A percentile compares a stretch with the other conserved stretches of the same genome.
phyloP scores from a whole-genome alignment of 75 land plant genomes.

The Cupressus sempervirens region DNA sequence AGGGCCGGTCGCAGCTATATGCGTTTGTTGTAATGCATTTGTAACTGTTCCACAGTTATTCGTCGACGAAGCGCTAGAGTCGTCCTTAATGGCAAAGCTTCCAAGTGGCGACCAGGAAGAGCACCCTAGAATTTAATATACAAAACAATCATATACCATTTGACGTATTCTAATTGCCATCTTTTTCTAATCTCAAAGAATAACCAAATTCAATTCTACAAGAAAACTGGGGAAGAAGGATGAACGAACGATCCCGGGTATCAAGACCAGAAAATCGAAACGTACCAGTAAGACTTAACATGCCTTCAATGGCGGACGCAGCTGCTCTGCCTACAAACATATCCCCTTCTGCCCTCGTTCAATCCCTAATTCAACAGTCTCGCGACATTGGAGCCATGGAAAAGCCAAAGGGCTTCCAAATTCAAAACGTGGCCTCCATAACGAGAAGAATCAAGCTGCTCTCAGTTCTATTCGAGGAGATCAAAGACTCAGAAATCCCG shows the following conservation, averaged over 20 bases:
- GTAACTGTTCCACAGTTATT: background rate
- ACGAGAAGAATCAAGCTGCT: conserved; percentile 52
- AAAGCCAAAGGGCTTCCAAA: conserved; percentile 32
- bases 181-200: background rate
- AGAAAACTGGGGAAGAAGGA: background rate
- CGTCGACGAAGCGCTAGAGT: background rate
- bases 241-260: background rate
- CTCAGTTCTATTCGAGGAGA: conserved; percentile 55
- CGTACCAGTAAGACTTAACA: background rate
- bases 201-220: background rate
- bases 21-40: background rate
- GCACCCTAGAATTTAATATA: background rate
- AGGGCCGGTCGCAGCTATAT: background rate
- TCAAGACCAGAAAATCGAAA: background rate
- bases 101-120: background rate
- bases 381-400: conserved; percentile 38
- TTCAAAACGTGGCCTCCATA: conserved; percentile 33
- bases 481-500: conserved; percentile 19
- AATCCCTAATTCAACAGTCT: conserved; percentile 31
- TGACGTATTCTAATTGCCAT: background rate
- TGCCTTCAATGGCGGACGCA: background rate
- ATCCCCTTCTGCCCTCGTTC: conserved; percentile 28
- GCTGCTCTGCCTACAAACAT: conserved; percentile 29
- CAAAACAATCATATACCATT: background rate
- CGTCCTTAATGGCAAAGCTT: background rate